Base-by-base conservation (phyloP, 116 monocot species). In the Zostera marina region DNA sequence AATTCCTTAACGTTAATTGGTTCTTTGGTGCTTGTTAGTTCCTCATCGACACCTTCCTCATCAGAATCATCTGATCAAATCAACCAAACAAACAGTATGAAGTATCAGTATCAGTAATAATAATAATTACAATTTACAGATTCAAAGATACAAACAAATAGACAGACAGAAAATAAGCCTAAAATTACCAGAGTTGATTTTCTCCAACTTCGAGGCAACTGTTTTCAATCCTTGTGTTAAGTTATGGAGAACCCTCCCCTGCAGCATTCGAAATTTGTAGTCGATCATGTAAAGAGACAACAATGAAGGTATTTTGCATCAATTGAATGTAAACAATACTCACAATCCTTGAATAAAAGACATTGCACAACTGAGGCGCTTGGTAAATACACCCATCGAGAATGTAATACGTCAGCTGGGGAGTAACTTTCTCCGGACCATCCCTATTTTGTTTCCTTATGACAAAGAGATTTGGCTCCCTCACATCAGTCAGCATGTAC, bases 331-430 rank as follows among this genome's bases (percentile, higher is more conserved):
- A n/a, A n/a, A 42, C 19, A 43, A 53, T 45, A n/a, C 81, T 89
- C 64, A 98, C 96, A 52, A 89, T 83, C 15, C 96, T 75, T 5
- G 96, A 52, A 7, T 85, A 82, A 66, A 98, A 89, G 47, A 98
- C 90, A 72, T 70, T 89, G 64, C 80, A 75, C 9, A 98, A 81
- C 68, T 82, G 89, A 3, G 96, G 96, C 45, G 96, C 82, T 71
- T 98, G 96, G 65, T 89, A 98, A 54, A 98, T 81, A n/a, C 86
- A 83, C 1, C 96, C 96, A 45, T 98, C 96, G 9, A 98, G 81
- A 38, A 98, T 71, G 42, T 98, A 98, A 45, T 89, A 98, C 2
- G 76, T 57, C 47, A 89, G 83, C 83, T 86, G 78, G 4, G 96
- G 80, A 22, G 53, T 81, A 38, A 79, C 78, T 68, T 89, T 98